Evolutionary conservation across 805 yeast species (phyloP), one percentile per base, ranked within the genome.

Genomic region (Saccharomyces jurei): DNA sequence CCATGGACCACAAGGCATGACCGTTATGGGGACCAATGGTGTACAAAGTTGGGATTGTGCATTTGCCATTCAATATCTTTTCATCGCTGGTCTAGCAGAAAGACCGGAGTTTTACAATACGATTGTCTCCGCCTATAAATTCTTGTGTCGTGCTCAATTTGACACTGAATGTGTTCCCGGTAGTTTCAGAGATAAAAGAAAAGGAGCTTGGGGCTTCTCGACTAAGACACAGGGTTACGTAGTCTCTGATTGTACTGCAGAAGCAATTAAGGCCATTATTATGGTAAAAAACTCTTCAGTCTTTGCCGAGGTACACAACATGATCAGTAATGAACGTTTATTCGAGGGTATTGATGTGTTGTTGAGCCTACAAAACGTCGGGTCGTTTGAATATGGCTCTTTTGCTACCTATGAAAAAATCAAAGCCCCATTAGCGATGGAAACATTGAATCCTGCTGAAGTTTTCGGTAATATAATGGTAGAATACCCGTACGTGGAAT

Each of bases 401-500:
- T 94, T 90, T 71, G 86, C 97, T 0, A 81, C 97, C 0, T 94
- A 94, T 70, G 99, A 94, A 66, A 77, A 75, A 52, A 92, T 89
- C 58, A 84, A 90, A 60, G 90, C 96, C 0, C 81, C 96, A 0
- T 82, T 89, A 13, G 56, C 82, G 41, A 65, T 94, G 56, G 99
- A 94, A 67, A 63, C 71, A 52, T 73, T 94, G 55, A 92, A 92
- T 61, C 98, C 99, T 0, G 99, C 99, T 1, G 99, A 94, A 68
- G 99, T 94, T 0, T 94, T 94, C 72, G 96, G 96, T 55, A 91
- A 94, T 62, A 94, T 94, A 56, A 94, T 94, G 99, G 96, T 94
- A 27, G 99, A 94, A 70, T 94, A 89, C 68, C 98, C 99, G 0
- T 94, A 94, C 66, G 97, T 95, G 22, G 99, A 94, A 70, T 94